A percentile compares a stretch with the other conserved stretches of the same genome.
These are phyloP conservation scores for Vitis labrusca DNA, from an alignment of 164 flowering plant genomes.

Conservation along the genomic window DNA sequence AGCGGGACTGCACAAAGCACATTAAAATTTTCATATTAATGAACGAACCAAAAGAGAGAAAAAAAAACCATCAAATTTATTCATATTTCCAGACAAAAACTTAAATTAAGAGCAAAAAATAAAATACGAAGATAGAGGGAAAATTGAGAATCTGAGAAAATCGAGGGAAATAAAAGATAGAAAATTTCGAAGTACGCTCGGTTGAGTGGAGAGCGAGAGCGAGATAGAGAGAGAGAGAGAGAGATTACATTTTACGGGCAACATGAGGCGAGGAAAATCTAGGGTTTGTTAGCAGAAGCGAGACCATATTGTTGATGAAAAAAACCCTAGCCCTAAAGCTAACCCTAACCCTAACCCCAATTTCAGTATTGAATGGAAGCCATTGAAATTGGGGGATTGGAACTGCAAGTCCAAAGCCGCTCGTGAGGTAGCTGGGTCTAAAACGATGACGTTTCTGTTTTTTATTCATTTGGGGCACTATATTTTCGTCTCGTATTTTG, in stretches of 20 bases:
- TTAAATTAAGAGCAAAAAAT: too few species aligned
- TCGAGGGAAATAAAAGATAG: background rate
- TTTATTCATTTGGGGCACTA: too few species aligned
- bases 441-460: background rate
- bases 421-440: background rate
- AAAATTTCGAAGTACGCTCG: background rate
- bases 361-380: background rate
- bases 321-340: background rate
- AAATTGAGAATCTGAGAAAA: background rate
- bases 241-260: conserved; percentile 26
- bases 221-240: background rate
- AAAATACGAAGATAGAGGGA: background rate
- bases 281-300: conserved; percentile 30
- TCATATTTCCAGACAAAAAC: too few species aligned
- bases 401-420: background rate
- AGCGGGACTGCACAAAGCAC: conserved; percentile 2
- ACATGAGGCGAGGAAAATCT: conserved; percentile 21
- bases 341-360: background rate
- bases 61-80: background rate
- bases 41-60: background rate
- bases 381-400: background rate
- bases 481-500: too few species aligned
- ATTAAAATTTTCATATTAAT: background rate
- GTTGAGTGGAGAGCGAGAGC: background rate
- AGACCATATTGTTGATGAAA: conserved; percentile 13